These are phyloP conservation scores for Tolypocladium tropicale DNA, from an alignment of 2,329 filamentous ascomycete genomes.

Conservation along the genomic window DNA sequence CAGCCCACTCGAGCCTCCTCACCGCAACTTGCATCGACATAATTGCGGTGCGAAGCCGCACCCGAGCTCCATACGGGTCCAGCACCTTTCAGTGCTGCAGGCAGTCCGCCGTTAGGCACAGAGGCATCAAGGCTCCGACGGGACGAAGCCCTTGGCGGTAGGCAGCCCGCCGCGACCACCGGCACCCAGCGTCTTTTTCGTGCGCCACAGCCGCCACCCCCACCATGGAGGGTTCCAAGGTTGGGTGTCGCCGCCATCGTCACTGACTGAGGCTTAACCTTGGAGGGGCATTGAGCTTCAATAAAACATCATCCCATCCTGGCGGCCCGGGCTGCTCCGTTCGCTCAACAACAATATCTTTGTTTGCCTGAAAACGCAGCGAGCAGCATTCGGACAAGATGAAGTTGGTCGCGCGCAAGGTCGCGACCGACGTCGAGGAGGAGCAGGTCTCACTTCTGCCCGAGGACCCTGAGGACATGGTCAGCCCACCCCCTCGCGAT, in stretches of 20 bases:
- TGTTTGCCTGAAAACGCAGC: background rate
- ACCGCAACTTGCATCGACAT: background rate
- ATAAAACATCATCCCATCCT: background rate
- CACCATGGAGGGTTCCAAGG: background rate
- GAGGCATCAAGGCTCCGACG: background rate
- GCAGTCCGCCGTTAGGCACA: background rate
- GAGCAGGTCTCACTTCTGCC: slow-evolving; percentile 31
- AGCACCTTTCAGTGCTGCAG: background rate
- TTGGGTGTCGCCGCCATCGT: background rate
- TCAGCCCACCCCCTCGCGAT: slow-evolving; percentile 11
- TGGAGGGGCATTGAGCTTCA: background rate
- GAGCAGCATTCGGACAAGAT: slow-evolving; percentile 11
- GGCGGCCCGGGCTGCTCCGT: background rate
- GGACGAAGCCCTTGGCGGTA: no score
- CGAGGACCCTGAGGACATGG: slow-evolving; percentile 38
- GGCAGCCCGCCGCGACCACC: no score
- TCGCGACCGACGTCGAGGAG: slow-evolving; percentile 27
- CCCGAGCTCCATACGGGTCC: no score
- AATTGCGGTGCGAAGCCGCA: background rate
- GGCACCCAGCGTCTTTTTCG: background rate
- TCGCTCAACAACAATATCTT: background rate
- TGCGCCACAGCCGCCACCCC: slow-evolving; percentile 1
- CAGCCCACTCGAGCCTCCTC: background rate
- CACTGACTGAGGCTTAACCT: background rate
- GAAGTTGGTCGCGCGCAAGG: slow-evolving; percentile 29